Conservation (phyloP, 2,329 filamentous ascomycete genomes). For the Alternaria gaisen region DNA sequence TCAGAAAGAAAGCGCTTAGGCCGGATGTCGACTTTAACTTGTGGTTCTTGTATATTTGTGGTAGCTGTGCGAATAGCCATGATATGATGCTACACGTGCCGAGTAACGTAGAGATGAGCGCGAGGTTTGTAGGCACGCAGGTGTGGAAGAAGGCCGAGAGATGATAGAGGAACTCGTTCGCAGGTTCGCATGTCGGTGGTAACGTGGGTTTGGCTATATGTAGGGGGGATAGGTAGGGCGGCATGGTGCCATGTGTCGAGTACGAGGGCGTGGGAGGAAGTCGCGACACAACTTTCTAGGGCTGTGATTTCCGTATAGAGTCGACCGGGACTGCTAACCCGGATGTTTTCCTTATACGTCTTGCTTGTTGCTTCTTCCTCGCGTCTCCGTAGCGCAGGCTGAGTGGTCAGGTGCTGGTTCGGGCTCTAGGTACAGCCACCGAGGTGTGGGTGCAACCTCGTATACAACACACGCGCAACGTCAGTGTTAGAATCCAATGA, state of each 20-base stretch:
- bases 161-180: constrained; percentile 63
- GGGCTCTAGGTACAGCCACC: constrained; percentile 37
- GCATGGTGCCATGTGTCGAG: constrained; percentile 43
- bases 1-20: constrained; percentile 70
- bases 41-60: constrained; percentile 75
- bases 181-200: constrained; percentile 68
- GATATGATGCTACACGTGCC: constrained; percentile 70
- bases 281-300: neutral
- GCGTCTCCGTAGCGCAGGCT: constrained; percentile 2
- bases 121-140: constrained; percentile 70
- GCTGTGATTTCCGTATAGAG: neutral
- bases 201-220: constrained; percentile 53
- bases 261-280: constrained; percentile 20
- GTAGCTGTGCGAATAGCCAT: constrained; percentile 74
- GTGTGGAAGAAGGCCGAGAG: constrained; percentile 68
- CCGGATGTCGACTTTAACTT: constrained; percentile 70
- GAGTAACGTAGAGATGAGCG: constrained; percentile 67
- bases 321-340: neutral
- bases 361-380: constrained; percentile 10
- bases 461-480: neutral
- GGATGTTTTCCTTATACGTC: neutral
- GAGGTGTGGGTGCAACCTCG: constrained; percentile 32
- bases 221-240: constrained; percentile 45
- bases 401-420: constrained; percentile 41
- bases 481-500: neutral